Evolutionary conservation across 2,329 filamentous ascomycete species (phyloP), one percentile per base, ranked within the genome.

Genomic region (Monosporascus sp.): DNA sequence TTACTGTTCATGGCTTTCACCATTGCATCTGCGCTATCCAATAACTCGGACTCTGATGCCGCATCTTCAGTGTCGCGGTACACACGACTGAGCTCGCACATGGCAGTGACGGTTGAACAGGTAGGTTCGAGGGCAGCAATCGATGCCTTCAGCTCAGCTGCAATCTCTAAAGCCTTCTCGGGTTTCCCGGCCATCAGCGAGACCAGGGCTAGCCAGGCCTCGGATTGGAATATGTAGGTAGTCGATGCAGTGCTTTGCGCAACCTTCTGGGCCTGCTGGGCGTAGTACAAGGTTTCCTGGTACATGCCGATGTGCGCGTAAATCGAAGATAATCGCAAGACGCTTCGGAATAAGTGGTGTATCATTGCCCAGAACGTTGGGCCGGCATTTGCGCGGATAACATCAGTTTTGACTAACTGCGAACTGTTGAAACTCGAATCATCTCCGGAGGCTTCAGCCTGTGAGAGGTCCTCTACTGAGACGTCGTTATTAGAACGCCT

Each of bases 221-320:
- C 74, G 7, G 78, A 78, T 56, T 82, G 76, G 0, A 80, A 77
- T 42, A 74, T 70, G 60, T 81, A 80, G 14, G 85, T 76, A 37
- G 80, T 76, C 0, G 88, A 85, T 47, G 80, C 75, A 8, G 88
- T 81, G n/a, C 80, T 82, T 54, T 80, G 78, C 22, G 89, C 89
- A 54, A 96, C 81, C 62, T 88, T 90, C 51, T 87, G 77, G 0
- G 91, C 91, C 62, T 94, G 88, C 60, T 97, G 88, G 1, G 88
- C 86, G 60, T 96, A 95, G 66, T 92, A 94, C 1, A 93, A 73
- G 2, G 93, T 93, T 67, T 97, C 93, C 55, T 90, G 85, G 58
- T 91, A 90, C 71, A 96, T 81, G 27, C 94, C 94, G 57, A 94
- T 82, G 58, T 96, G 87, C 1, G 88, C 84, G 61, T 92, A 96